phyloP scores from a whole-genome alignment of 352 stramenopile species.

The Phytopythium litorale region DNA sequence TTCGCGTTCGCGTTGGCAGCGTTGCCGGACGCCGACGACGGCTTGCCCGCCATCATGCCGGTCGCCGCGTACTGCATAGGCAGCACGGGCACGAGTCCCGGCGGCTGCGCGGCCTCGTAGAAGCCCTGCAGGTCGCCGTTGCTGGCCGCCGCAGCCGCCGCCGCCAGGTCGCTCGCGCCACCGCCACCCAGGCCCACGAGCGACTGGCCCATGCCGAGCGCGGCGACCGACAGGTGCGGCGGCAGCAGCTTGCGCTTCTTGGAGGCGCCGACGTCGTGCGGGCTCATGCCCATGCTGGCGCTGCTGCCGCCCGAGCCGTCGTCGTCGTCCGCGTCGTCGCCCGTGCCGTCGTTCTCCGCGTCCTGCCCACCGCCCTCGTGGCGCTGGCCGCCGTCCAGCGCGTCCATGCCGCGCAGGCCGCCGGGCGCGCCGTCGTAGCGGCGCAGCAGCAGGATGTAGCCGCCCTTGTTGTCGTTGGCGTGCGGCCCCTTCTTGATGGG shows the following conservation, averaged over 20 bases:
- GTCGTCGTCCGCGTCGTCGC: constrained; percentile 18
- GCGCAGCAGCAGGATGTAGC: constrained; percentile 68
- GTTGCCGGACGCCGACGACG: constrained; percentile 6
- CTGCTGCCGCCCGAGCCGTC: constrained; percentile 5
- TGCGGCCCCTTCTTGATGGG: constrained; percentile 80
- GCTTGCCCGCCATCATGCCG: constrained; percentile 16
- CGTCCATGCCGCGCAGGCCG: constrained; percentile 7
- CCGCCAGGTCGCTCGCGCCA: not conserved
- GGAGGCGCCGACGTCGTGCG: constrained; percentile 5
- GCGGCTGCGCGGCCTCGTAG: constrained; percentile 40
- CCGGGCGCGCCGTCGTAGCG: constrained; percentile 40
- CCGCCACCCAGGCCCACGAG: constrained; percentile 7
- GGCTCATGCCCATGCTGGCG: constrained; percentile 1
- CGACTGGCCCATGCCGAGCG: constrained; percentile 8
- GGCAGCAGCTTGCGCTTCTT: constrained; percentile 54
- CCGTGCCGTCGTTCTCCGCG: constrained; percentile 11
- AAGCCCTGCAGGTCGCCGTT: constrained; percentile 57
- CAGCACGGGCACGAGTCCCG: constrained; percentile 42
- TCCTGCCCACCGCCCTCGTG: constrained; percentile 24
- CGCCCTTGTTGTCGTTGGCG: constrained; percentile 85
- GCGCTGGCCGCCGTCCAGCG: constrained; percentile 7
- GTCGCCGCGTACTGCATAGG: constrained; percentile 56
- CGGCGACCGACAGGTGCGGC: constrained; percentile 16
- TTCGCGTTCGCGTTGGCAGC: not conserved
- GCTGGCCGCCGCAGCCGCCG: constrained; percentile 6